A percentile compares a stretch with the other conserved stretches of the same genome.
Conservation (phyloP, 192 early-diverging fungal species). For the Diversispora epigaea region DNA sequence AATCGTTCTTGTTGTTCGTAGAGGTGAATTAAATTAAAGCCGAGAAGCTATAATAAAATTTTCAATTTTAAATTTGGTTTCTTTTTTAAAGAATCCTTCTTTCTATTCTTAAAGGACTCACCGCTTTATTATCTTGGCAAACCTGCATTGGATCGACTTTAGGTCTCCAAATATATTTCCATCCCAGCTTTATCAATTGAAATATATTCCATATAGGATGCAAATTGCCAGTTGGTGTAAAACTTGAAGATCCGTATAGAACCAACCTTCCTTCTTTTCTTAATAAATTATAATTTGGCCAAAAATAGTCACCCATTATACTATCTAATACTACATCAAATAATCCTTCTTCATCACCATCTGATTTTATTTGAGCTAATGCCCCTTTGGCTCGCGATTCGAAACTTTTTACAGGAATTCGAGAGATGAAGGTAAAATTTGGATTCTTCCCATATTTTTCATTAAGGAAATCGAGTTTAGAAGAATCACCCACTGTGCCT, state of each 20-base stretch:
- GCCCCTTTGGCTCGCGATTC: constrained; percentile 17
- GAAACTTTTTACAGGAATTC: constrained; percentile 16
- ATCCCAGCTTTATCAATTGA: constrained; percentile 24
- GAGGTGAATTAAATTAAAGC: constrained; percentile 34
- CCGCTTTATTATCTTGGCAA: constrained; percentile 23
- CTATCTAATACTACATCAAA: constrained; percentile 31
- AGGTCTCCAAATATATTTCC: constrained; percentile 31
- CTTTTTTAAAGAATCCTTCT: neutral
- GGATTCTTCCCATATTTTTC: constrained; percentile 15
- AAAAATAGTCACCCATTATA: constrained; percentile 34
- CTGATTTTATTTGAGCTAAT: neutral
- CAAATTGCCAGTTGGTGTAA: constrained; percentile 30
- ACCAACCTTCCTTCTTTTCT: constrained; percentile 11
- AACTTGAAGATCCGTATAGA: constrained; percentile 18
- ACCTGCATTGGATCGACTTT: constrained; percentile 30
- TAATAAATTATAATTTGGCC: constrained; percentile 24
- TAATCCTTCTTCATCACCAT: neutral
- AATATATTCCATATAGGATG: constrained; percentile 30
- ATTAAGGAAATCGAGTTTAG: constrained; percentile 26
- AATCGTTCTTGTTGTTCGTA: constrained; percentile 13
- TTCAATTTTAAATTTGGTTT: neutral
- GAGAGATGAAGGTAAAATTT: constrained; percentile 30
- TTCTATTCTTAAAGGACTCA: neutral
- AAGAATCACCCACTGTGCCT: constrained; percentile 18
- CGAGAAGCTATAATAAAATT: constrained; percentile 11